Conservation (phyloP, 2,329 filamentous ascomycete genomes). For the Mollisiaceae sp. region DNA sequence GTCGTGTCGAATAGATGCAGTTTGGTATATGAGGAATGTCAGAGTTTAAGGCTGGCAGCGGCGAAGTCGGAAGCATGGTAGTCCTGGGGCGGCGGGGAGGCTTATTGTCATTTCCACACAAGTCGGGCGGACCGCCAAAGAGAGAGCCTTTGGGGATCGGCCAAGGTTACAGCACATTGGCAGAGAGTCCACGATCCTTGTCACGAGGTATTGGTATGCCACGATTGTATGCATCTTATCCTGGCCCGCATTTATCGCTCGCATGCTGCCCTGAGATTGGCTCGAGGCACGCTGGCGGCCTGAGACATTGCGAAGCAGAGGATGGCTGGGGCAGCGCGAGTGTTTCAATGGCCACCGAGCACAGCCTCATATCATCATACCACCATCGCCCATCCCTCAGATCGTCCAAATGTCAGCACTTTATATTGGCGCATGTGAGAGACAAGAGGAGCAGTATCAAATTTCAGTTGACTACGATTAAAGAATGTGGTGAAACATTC, state of each 20-base stretch:
- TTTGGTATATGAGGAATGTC: not conserved
- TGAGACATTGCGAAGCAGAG: not conserved
- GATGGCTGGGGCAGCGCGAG: not conserved
- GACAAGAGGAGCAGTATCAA: not conserved
- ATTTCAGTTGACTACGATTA: not conserved
- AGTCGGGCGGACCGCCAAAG: constrained; percentile 4
- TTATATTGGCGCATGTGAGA: not conserved
- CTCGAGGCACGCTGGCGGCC: not conserved
- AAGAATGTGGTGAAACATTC: not conserved
- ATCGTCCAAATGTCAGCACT: not conserved
- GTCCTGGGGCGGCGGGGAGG: not conserved
- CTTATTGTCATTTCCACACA: constrained; percentile 1
- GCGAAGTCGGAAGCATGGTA: constrained; percentile 5
- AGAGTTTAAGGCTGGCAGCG: not conserved
- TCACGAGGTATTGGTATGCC: too few species aligned
- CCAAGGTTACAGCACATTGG: too few species aligned
- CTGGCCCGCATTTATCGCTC: not conserved
- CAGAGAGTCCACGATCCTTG: too few species aligned
- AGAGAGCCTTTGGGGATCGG: not conserved
- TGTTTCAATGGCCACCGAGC: constrained; percentile 3
- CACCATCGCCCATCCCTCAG: not conserved
- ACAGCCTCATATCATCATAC: not conserved
- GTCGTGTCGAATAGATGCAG: not conserved
- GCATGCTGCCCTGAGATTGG: not conserved
- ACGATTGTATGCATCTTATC: not conserved